Evolutionary conservation across 2,329 filamentous ascomycete genomes (phyloP).

Genomic region (Pseudophaeomoniella oleicola): DNA sequence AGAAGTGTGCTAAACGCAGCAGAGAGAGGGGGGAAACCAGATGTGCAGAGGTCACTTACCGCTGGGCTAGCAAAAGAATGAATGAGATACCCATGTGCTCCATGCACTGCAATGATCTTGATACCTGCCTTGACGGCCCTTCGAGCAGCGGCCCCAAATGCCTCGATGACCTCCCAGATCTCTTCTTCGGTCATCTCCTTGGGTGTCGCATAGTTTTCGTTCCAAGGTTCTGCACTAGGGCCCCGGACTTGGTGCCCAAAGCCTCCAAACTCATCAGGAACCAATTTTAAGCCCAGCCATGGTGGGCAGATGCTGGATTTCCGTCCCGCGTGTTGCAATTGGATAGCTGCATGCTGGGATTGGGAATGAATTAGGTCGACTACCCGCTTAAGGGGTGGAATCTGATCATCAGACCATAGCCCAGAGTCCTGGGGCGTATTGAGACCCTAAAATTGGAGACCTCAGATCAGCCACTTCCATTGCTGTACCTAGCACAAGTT

Average conservation of each 20-base stretch:
- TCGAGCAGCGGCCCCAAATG: neutral
- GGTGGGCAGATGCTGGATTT: conserved; percentile 12
- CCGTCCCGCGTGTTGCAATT: conserved; percentile 17
- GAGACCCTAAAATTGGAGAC: conserved; percentile 18
- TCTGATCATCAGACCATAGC: conserved; percentile 16
- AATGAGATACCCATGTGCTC: neutral
- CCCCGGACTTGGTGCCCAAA: neutral
- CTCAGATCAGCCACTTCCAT: too few species aligned
- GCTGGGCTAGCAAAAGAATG: neutral
- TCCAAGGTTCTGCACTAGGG: neutral
- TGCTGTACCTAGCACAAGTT: too few species aligned
- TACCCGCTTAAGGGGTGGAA: conserved; percentile 15
- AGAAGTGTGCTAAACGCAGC: too few species aligned
- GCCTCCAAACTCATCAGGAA: conserved; percentile 3
- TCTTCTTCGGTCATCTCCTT: neutral
- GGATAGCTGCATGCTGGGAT: conserved; percentile 16
- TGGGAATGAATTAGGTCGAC: conserved; percentile 17
- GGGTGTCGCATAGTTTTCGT: neutral
- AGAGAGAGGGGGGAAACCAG: neutral
- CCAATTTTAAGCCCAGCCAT: conserved; percentile 4
- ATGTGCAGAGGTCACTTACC: neutral
- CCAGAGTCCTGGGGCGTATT: conserved; percentile 20
- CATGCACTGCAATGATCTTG: neutral
- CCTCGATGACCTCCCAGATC: neutral
- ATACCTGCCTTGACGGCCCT: neutral